Conservation (phyloP, 768 basidiomycete genomes). For the Naganishia friedmannii region DNA sequence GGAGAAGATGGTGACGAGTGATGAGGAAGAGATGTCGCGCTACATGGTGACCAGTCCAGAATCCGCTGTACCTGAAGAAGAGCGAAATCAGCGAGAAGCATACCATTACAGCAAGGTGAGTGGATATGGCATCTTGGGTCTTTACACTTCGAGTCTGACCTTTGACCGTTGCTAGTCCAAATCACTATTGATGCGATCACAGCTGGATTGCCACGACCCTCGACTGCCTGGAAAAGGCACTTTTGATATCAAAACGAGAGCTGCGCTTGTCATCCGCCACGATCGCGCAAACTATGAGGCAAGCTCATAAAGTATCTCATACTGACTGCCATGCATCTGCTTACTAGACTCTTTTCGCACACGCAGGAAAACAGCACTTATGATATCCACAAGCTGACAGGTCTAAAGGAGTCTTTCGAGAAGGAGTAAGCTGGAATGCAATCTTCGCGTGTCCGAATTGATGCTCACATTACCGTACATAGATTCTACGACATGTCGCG, state of each 20-base stretch:
- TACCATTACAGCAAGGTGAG: constrained; percentile 80
- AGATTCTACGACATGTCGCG: constrained; percentile 86
- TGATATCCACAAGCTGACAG: constrained; percentile 64
- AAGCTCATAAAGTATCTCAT: constrained; percentile 22
- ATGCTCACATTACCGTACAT: neutral
- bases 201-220: constrained; percentile 79
- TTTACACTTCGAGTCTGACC: constrained; percentile 8
- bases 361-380: constrained; percentile 76
- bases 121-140: neutral
- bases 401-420: constrained; percentile 76
- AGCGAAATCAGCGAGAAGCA: constrained; percentile 60
- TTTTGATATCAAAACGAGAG: constrained; percentile 95
- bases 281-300: constrained; percentile 82
- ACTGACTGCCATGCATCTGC: neutral
- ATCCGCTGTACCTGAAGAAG: constrained; percentile 46
- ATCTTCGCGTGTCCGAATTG: neutral
- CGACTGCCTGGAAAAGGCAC: constrained; percentile 83
- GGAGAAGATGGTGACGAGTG: constrained; percentile 78
- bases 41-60: constrained; percentile 52
- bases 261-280: constrained; percentile 74
- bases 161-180: constrained; percentile 49
- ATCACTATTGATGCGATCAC: constrained; percentile 83
- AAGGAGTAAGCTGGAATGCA: constrained; percentile 57
- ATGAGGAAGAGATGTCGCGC: constrained; percentile 63
- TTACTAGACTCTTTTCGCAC: neutral